phyloP scores from a whole-genome alignment of 768 basidiomycete species.

The Coprinellus micaceus region DNA sequence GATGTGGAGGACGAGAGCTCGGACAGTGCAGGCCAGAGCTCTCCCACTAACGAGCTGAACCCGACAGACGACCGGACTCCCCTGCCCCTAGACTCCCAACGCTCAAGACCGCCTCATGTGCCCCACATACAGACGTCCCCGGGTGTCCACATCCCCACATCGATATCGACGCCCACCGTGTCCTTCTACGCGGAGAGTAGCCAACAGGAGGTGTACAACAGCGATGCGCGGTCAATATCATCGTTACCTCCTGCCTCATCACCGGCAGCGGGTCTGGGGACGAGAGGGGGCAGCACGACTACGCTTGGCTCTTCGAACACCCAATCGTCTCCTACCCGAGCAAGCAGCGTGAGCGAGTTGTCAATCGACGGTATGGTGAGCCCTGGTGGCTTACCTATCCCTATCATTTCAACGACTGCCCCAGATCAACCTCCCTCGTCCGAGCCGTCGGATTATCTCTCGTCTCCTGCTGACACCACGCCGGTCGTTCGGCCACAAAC shows the following conservation, averaged over 20 bases:
- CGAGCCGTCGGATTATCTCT: too few relatives aligned
- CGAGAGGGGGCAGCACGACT: neutral
- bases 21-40: slow-evolving; percentile 14
- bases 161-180: slow-evolving; percentile 39
- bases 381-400: slow-evolving; percentile 46
- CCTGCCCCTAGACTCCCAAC: neutral
- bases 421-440: neutral
- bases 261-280: slow-evolving; percentile 15
- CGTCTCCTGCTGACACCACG: too few relatives aligned
- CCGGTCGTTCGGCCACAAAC: too few relatives aligned
- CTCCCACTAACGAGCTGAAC: neutral
- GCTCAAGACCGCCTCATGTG: neutral
- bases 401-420: slow-evolving; percentile 45
- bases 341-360: neutral
- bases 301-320: neutral
- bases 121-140: neutral
- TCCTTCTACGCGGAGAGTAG: slow-evolving; percentile 28
- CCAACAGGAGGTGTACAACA: slow-evolving; percentile 1
- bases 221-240: slow-evolving; percentile 32
- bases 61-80: neutral
- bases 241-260: slow-evolving; percentile 34
- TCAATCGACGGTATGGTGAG: neutral
- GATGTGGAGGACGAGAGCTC: slow-evolving; percentile 29
- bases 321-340: neutral
- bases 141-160: slow-evolving; percentile 29